Evolutionary conservation across 2,329 filamentous ascomycete genomes (phyloP).

Genomic region (Cytospora paraplurivora): DNA sequence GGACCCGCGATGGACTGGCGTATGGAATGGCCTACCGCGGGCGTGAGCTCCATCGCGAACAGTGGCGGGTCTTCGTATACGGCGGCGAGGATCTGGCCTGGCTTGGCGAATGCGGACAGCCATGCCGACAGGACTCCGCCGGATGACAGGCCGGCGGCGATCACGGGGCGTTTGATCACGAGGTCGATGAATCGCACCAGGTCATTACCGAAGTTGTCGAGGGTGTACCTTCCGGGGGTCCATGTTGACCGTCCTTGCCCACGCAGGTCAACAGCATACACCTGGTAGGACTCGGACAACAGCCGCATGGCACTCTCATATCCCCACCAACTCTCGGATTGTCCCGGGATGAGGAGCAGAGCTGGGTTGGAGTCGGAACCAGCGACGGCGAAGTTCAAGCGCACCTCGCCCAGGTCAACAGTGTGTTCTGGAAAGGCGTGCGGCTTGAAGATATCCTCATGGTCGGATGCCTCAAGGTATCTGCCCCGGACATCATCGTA

Average conservation of each 20-base stretch:
- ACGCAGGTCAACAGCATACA: conserved; percentile 30
- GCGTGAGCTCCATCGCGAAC: conserved; percentile 27
- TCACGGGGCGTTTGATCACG: conserved; percentile 27
- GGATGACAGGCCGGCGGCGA: conserved; percentile 29
- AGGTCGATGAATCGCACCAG: conserved; percentile 29
- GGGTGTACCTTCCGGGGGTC: conserved; percentile 31
- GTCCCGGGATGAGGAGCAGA: conserved; percentile 28
- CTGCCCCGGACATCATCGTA: conserved; percentile 3
- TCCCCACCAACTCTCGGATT: conserved; percentile 30
- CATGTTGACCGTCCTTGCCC: conserved; percentile 30
- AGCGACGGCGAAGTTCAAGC: conserved; percentile 30
- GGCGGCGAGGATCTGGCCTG: conserved; percentile 27
- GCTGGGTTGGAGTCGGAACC: conserved; percentile 23
- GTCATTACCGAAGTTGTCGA: conserved; percentile 30
- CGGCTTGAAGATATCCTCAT: conserved; percentile 22
- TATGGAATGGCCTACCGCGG: conserved; percentile 28
- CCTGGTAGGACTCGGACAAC: conserved; percentile 28
- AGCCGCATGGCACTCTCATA: conserved; percentile 29
- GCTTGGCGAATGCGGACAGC: conserved; percentile 29
- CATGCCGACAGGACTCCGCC: conserved; percentile 30
- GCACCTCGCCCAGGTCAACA: conserved; percentile 30
- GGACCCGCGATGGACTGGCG: conserved; percentile 26
- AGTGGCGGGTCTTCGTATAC: conserved; percentile 31
- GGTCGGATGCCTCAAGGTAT: conserved; percentile 24
- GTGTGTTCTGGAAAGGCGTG: conserved; percentile 28